Evolutionary conservation across 768 basidiomycete genomes (phyloP).

Genomic region (Saitozyma sp.): DNA sequence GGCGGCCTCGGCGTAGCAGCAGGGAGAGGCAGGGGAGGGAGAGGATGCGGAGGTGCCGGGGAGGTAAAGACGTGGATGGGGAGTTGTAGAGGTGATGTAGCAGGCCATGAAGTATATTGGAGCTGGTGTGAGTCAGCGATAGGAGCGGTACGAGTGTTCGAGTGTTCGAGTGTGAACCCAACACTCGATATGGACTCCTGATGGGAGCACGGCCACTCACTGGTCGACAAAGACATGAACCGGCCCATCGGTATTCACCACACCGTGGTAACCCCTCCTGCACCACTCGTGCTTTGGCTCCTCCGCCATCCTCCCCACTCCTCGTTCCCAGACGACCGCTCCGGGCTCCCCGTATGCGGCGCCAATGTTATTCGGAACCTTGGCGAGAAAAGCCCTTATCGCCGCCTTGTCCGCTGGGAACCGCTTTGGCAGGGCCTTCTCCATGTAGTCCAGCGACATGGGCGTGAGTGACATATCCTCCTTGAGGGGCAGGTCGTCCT

Average conservation of each 20-base stretch:
- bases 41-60: conserved; percentile 41
- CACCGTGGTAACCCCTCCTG: conserved; percentile 4
- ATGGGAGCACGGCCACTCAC: conserved; percentile 25
- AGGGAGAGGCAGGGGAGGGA: conserved; percentile 47
- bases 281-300: conserved; percentile 19
- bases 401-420: conserved; percentile 30
- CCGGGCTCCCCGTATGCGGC: conserved; percentile 28
- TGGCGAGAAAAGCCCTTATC: conserved; percentile 25
- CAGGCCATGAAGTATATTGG: conserved; percentile 44
- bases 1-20: conserved; percentile 44
- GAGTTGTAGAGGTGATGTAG: conserved; percentile 28
- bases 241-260: conserved; percentile 2
- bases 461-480: conserved; percentile 29
- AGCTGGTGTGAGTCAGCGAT: conserved; percentile 22
- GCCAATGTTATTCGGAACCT: conserved; percentile 4
- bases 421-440: conserved; percentile 18
- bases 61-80: conserved; percentile 23
- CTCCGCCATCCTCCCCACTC: conserved; percentile 37
- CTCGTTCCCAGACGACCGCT: conserved; percentile 46
- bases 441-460: conserved; percentile 21
- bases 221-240: conserved; percentile 48
- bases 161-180: no score
- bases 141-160: no score
- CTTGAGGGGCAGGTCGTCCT: conserved; percentile 3
- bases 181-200: background rate